Conservation (phyloP, 345 rosid genomes). For the Excoecaria cochinchinensis region DNA sequence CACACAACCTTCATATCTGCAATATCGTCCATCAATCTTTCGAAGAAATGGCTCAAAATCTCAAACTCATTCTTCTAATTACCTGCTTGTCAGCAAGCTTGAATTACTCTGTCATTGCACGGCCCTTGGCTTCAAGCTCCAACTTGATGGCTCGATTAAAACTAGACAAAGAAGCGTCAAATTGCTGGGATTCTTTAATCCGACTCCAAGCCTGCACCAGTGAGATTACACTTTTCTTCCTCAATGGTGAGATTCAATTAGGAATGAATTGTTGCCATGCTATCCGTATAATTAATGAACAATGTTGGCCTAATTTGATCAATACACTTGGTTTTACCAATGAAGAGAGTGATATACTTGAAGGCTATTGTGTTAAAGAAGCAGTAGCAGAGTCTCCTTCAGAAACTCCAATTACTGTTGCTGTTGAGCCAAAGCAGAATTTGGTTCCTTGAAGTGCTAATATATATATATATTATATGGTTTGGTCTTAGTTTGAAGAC, state of each 20-base stretch:
- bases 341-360: constrained; percentile 63
- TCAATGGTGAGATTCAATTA: constrained; percentile 65
- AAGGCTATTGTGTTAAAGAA: constrained; percentile 52
- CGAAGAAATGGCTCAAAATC: not conserved
- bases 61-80: not conserved
- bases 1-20: not conserved
- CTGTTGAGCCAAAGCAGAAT: not conserved
- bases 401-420: not conserved
- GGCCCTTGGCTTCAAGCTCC: constrained; percentile 5
- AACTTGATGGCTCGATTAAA: constrained; percentile 36
- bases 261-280: constrained; percentile 68
- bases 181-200: constrained; percentile 73
- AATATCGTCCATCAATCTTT: not conserved
- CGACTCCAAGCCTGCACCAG: constrained; percentile 79
- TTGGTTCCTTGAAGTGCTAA: constrained; percentile 7
- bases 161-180: constrained; percentile 42
- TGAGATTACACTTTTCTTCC: constrained; percentile 66
- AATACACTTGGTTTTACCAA: constrained; percentile 57
- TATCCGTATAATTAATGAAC: constrained; percentile 41
- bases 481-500: not conserved
- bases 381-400: not conserved
- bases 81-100: constrained; percentile 13
- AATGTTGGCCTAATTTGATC: constrained; percentile 69
- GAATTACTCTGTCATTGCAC: constrained; percentile 3
- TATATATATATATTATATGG: no score